These are phyloP conservation scores for Diplodia sapinea DNA, from an alignment of 2,329 filamentous ascomycete genomes.

Conservation along the genomic window DNA sequence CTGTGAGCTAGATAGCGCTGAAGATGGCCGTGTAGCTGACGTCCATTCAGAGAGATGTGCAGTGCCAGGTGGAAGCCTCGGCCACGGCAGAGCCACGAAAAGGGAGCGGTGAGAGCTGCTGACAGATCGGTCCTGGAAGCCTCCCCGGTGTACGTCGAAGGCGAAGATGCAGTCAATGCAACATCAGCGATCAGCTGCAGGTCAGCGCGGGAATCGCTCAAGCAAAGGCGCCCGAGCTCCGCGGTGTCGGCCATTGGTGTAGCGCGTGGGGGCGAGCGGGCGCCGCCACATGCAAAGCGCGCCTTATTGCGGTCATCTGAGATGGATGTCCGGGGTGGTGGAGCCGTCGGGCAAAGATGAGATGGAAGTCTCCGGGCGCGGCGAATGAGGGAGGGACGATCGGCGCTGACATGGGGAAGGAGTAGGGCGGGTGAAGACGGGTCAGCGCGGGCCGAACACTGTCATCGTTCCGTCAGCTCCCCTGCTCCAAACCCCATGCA, in stretches of 20 bases:
- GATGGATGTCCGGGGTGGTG: neutral
- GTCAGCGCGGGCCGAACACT: slow-evolving; percentile 12
- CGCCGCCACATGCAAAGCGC: neutral
- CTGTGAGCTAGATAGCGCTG: slow-evolving; percentile 37
- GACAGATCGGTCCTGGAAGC: slow-evolving; percentile 33
- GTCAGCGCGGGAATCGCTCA: slow-evolving; percentile 37
- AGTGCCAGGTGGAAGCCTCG: slow-evolving; percentile 43
- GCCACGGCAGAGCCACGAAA: slow-evolving; percentile 46
- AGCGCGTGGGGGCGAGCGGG: neutral
- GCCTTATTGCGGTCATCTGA: neutral
- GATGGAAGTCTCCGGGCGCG: neutral
- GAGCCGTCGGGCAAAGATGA: neutral
- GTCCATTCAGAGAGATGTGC: slow-evolving; percentile 38
- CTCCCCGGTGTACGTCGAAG: neutral
- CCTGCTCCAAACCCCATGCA: neutral
- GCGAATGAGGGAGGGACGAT: slow-evolving; percentile 10
- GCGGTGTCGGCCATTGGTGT: slow-evolving; percentile 39
- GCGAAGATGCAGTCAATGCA: slow-evolving; percentile 1
- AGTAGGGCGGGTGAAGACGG: slow-evolving; percentile 15
- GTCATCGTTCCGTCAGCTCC: slow-evolving; percentile 7
- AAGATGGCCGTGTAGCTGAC: slow-evolving; percentile 36
- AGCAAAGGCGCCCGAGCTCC: slow-evolving; percentile 45
- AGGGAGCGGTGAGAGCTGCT: slow-evolving; percentile 37
- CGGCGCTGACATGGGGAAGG: slow-evolving; percentile 22
- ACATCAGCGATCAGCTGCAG: slow-evolving; percentile 38